Evolutionary conservation across 257 asterid genomes (phyloP), one percentile per base, ranked within the genome.

Genomic region (Lantana camara): DNA sequence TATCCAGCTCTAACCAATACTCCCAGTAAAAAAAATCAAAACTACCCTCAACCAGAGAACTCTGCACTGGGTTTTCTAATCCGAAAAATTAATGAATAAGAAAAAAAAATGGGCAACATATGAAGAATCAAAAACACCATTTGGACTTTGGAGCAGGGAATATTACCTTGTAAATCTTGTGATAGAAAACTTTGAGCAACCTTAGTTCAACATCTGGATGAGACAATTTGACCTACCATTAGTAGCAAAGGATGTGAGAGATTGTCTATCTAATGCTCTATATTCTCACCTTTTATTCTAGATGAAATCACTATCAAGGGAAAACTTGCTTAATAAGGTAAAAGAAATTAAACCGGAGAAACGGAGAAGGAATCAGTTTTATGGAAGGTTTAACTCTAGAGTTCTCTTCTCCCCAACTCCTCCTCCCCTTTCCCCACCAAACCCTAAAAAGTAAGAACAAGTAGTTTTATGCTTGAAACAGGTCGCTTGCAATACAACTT

Each of bases 141-240:
- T 34, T 68, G 52, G 15, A n/a, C n/a, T n/a, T 30, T 30, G 61
- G 59, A 34, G 7, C 30, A 45, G 27, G 38, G 16, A 17, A 34
- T 48, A 67, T 70, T 82, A 84, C 91, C 91, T 81, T 81, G 75
- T 84, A 84, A 46, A 84, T 84, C 70, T 81, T 84, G 88, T 82
- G 84, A 57, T 77, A 79, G 80, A 84, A 79, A 67, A 84, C 86
- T 75, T 82, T 86, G 40, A 84, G 88, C 81, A 84, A 53, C 77
- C 91, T 75, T 61, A 84, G 91, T 72, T 84, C 84, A 34, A 88
- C 85, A 77, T 59, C 75, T 58, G 88, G 82, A 63, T 84, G 84
- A 72, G 91, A 84, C 73, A 84, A 67, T 50, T 84, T 88, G 11
- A 84, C 88, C 91, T 84, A 67, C 64, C 17, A 57, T 52, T 23